These are phyloP conservation scores for Pseudotulostoma volvatum DNA, from an alignment of 495 filamentous ascomycete species.

Conservation along the genomic window DNA sequence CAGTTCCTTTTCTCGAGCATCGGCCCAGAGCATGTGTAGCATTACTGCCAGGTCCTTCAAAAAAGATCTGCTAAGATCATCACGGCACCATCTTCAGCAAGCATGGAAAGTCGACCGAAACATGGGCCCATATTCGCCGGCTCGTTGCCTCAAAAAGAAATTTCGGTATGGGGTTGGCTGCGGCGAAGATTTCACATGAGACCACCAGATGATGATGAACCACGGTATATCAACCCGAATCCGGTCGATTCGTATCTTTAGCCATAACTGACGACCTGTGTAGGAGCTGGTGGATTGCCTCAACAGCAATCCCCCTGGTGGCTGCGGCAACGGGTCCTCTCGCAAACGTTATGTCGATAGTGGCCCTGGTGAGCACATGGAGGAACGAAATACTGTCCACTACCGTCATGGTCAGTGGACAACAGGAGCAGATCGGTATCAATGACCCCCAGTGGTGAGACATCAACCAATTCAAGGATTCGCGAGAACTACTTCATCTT, in stretches of 20 bases:
- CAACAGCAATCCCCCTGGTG: slow-evolving; percentile 56
- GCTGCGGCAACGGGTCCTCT: slow-evolving; percentile 57
- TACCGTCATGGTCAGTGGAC: slow-evolving; percentile 14
- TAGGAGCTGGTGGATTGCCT: slow-evolving; percentile 61
- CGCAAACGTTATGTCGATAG: slow-evolving; percentile 63
- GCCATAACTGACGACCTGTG: too few species aligned
- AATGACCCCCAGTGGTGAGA: slow-evolving; percentile 37
- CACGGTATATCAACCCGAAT: slow-evolving; percentile 16
- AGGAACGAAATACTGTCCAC: slow-evolving; percentile 26
- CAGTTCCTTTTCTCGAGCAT: too few species aligned
- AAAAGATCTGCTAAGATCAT: too few species aligned
- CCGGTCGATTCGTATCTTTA: too few species aligned
- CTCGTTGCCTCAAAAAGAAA: too few species aligned
- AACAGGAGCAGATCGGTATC: slow-evolving; percentile 25
- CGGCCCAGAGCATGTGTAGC: too few species aligned
- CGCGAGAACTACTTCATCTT: neutral
- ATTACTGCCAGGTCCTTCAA: too few species aligned
- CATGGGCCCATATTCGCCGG: too few species aligned
- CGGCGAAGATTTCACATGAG: slow-evolving; percentile 18
- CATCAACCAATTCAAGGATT: neutral
- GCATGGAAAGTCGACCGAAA: too few species aligned
- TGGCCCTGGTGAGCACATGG: slow-evolving; percentile 53
- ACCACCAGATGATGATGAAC: slow-evolving; percentile 33
- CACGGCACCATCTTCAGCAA: too few species aligned
- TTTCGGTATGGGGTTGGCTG: neutral